Percentiles rank a stretch among this genome's conserved stretches.
These are phyloP conservation scores for Rosa persica DNA, from an alignment of 306 rosid species.

Conservation along the genomic window DNA sequence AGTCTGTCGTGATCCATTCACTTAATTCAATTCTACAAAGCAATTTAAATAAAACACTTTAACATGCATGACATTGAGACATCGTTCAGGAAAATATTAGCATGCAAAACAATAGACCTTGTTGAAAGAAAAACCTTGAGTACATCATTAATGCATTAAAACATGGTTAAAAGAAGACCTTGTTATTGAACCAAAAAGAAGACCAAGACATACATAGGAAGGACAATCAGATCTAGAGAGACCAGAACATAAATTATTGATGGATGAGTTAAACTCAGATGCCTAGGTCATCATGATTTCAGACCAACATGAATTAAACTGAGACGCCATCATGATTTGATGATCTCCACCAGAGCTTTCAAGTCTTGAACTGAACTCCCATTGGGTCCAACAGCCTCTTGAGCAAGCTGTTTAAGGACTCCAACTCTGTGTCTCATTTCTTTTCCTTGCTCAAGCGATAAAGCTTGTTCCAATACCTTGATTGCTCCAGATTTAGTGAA, in stretches of 20 bases:
- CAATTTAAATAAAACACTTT: no score
- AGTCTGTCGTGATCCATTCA: no score
- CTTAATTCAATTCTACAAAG: no score
- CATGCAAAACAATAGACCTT: no score
- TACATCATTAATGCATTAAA: no score
- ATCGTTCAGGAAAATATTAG: no score
- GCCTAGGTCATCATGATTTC: neutral
- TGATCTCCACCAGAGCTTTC: conserved; percentile 4
- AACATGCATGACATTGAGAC: no score
- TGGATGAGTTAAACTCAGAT: neutral
- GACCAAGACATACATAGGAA: neutral
- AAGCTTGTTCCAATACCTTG: neutral
- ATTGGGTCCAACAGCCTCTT: neutral
- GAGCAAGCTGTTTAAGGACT: conserved; percentile 1
- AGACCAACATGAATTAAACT: neutral
- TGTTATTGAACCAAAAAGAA: neutral
- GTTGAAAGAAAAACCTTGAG: no score
- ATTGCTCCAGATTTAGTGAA: neutral
- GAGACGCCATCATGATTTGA: neutral
- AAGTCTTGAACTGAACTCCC: neutral
- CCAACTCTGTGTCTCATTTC: conserved; percentile 1
- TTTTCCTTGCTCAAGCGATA: neutral
- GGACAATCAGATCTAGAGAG: neutral
- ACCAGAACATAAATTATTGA: neutral
- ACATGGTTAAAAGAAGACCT: neutral